Conservation (phyloP, 2,329 filamentous ascomycete species). For the Ophiognomonia clavigignenti-juglandacearum region DNA sequence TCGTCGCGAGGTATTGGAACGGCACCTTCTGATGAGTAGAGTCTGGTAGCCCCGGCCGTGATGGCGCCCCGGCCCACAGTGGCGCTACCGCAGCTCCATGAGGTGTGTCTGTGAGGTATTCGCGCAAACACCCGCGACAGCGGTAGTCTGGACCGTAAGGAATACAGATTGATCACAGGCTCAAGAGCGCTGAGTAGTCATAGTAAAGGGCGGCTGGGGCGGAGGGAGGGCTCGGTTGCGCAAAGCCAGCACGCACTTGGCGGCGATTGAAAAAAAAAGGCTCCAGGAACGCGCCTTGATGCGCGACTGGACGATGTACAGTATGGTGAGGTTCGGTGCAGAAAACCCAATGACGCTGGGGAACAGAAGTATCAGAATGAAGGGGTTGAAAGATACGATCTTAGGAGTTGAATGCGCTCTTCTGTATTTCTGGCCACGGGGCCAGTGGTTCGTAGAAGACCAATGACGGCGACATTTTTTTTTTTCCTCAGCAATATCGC, state of each 20-base stretch:
- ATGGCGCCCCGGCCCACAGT: slow-evolving; percentile 36
- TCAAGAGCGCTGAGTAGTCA: slow-evolving; percentile 18
- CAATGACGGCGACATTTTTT: too few relatives aligned
- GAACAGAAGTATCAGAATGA: too few relatives aligned
- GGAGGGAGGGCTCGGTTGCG: neutral
- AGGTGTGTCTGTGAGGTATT: slow-evolving; percentile 32
- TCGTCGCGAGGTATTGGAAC: slow-evolving; percentile 9
- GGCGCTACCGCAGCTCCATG: slow-evolving; percentile 36
- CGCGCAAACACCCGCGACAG: slow-evolving; percentile 37
- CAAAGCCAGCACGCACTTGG: neutral
- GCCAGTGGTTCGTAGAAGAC: too few relatives aligned
- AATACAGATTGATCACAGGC: slow-evolving; percentile 39
- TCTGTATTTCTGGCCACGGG: too few relatives aligned
- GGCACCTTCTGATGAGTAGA: slow-evolving; percentile 15
- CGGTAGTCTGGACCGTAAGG: slow-evolving; percentile 31
- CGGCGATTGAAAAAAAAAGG: neutral
- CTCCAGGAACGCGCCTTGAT: too few relatives aligned
- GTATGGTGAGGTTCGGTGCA: too few relatives aligned
- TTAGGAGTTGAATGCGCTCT: too few relatives aligned
- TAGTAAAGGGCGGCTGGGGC: slow-evolving; percentile 18
- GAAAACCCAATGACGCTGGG: too few relatives aligned
- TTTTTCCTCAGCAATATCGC: too few relatives aligned
- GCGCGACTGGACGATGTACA: too few relatives aligned
- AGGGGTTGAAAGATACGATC: too few relatives aligned
- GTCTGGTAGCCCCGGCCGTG: slow-evolving; percentile 13